Evolutionary conservation across 306 rosid species (phyloP).

Genomic region (Luffa acutangula): DNA sequence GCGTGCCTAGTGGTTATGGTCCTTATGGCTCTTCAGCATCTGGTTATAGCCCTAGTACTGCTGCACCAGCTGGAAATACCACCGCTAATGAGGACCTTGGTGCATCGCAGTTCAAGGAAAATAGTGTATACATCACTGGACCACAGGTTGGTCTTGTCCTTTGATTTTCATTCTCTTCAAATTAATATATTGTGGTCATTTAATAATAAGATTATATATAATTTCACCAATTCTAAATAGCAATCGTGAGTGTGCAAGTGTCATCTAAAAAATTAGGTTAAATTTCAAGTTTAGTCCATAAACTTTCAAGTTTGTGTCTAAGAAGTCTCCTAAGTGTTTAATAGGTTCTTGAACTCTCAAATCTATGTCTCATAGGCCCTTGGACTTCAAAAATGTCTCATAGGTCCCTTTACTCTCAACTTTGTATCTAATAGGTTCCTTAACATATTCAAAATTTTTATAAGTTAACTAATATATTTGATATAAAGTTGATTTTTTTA

Average conservation of each 20-base stretch:
- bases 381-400: too few species aligned
- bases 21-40: constrained; percentile 71
- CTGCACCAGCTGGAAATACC: constrained; percentile 52
- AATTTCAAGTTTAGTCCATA: too few species aligned
- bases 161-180: constrained; percentile 13
- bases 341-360: too few species aligned
- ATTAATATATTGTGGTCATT: background rate
- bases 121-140: constrained; percentile 65
- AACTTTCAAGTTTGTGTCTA: too few species aligned
- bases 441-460: too few species aligned
- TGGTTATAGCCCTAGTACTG: constrained; percentile 73
- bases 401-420: too few species aligned
- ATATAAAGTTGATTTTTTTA: too few species aligned
- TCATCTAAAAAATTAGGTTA: background rate
- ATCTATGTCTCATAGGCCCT: too few species aligned
- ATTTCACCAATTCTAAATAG: background rate
- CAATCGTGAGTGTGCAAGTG: background rate
- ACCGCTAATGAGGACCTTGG: constrained; percentile 69
- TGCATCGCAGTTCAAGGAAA: constrained; percentile 81
- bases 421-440: too few species aligned
- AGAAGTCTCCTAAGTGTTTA: too few species aligned
- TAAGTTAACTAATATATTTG: too few species aligned
- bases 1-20: constrained; percentile 71
- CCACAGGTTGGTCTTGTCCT: constrained; percentile 58
- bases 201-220: background rate